Percentiles rank a stretch among this genome's conserved stretches.
Evolutionary conservation across 768 basidiomycete genomes (phyloP).

Genomic region (Ramaria sp.): DNA sequence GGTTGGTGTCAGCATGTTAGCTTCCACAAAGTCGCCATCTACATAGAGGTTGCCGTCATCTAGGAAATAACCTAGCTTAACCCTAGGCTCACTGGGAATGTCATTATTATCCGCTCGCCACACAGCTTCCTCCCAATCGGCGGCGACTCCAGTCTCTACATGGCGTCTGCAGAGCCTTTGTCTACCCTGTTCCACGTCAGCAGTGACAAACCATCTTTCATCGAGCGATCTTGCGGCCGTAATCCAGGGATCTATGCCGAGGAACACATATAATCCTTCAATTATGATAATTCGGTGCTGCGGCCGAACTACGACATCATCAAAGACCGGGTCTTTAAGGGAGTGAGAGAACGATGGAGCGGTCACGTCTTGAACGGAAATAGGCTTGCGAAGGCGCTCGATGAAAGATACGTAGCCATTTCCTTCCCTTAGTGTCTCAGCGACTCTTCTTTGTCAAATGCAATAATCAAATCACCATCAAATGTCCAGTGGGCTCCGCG

Average conservation of each 20-base stretch:
- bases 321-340: slow-evolving; percentile 69
- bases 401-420: background rate
- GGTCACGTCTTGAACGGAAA: slow-evolving; percentile 19
- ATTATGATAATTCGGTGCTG: slow-evolving; percentile 72
- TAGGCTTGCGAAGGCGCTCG: slow-evolving; percentile 3
- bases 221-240: slow-evolving; percentile 56
- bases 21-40: slow-evolving; percentile 6
- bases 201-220: slow-evolving; percentile 66
- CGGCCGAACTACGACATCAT: slow-evolving; percentile 46
- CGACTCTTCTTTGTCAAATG: slow-evolving; percentile 1
- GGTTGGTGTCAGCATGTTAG: slow-evolving; percentile 8
- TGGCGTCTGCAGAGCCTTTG: slow-evolving; percentile 60
- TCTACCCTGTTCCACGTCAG: slow-evolving; percentile 45
- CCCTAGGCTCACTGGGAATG: slow-evolving; percentile 47
- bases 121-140: slow-evolving; percentile 48
- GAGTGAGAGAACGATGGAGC: slow-evolving; percentile 86
- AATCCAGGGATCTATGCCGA: slow-evolving; percentile 65
- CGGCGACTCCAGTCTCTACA: slow-evolving; percentile 66
- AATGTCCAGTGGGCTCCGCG: slow-evolving; percentile 92
- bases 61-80: background rate
- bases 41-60: background rate
- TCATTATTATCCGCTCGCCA: slow-evolving; percentile 74
- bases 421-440: background rate
- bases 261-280: slow-evolving; percentile 83
- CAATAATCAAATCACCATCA: slow-evolving; percentile 33